phyloP scores from a whole-genome alignment of 1,284 basidiomycete genomes.

The Calocybe gambosa region DNA sequence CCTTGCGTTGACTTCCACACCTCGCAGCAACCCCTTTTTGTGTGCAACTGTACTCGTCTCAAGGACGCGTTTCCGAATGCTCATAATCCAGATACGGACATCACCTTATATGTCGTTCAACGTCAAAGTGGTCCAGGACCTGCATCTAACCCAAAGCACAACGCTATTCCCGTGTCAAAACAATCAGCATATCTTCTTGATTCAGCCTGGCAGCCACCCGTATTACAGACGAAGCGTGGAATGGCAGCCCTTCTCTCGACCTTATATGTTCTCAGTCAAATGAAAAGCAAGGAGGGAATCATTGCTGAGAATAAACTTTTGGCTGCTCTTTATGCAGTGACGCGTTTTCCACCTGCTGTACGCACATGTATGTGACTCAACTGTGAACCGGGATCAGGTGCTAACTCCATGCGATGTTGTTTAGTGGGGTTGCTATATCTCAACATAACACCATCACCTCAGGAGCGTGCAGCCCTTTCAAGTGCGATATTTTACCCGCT shows the following conservation, averaged over 20 bases:
- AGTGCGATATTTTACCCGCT: slow-evolving; percentile 19
- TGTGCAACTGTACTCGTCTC: slow-evolving; percentile 19
- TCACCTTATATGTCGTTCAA: slow-evolving; percentile 16
- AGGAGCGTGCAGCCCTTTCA: slow-evolving; percentile 21
- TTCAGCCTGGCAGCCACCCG: slow-evolving; percentile 20
- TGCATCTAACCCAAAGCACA: slow-evolving; percentile 3
- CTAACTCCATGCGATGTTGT: not conserved
- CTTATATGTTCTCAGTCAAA: slow-evolving; percentile 19
- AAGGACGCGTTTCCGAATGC: slow-evolving; percentile 10
- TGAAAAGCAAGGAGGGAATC: slow-evolving; percentile 14
- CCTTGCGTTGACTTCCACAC: slow-evolving; percentile 20
- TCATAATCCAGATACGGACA: not conserved
- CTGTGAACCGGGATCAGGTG: not conserved
- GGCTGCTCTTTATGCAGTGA: slow-evolving; percentile 16
- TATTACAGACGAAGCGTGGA: slow-evolving; percentile 19
- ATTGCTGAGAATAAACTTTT: slow-evolving; percentile 17
- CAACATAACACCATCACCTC: slow-evolving; percentile 17
- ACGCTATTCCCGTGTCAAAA: slow-evolving; percentile 12
- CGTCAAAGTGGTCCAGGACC: not conserved
- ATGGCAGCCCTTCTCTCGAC: slow-evolving; percentile 23
- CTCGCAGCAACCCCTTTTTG: slow-evolving; percentile 17
- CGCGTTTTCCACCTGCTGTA: slow-evolving; percentile 23
- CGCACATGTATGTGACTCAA: slow-evolving; percentile 17
- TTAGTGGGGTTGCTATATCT: slow-evolving; percentile 20
- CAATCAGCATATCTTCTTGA: slow-evolving; percentile 17